A percentile compares a stretch with the other conserved stretches of the same genome.
Conservation (phyloP, 129 eudicot genomes). For the Chrysanthemum makinoi region DNA sequence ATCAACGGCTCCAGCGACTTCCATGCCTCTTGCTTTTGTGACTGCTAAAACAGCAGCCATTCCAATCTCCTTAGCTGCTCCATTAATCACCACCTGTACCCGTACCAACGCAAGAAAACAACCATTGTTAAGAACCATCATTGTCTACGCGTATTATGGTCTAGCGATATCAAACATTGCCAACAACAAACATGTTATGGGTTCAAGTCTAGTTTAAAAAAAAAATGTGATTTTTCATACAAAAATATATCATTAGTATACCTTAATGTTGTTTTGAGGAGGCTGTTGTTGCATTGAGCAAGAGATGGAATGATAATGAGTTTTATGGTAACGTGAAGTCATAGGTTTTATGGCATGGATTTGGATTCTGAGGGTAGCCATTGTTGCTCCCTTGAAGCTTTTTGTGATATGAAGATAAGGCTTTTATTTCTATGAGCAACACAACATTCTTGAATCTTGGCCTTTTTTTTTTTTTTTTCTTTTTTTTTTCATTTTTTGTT, state of each 20-base stretch:
- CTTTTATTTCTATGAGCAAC: background rate
- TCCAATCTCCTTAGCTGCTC: conserved; percentile 93
- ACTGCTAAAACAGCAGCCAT: conserved; percentile 89
- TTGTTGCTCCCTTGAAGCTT: conserved; percentile 8
- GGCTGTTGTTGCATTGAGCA: conserved; percentile 66
- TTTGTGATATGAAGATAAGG: conserved; percentile 22
- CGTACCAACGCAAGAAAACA: too few relatives aligned
- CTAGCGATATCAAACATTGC: too few relatives aligned
- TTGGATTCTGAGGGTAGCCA: conserved; percentile 62
- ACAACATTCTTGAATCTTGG: too few relatives aligned
- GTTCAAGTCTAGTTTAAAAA: too few relatives aligned
- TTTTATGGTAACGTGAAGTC: conserved; percentile 12
- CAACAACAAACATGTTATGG: too few relatives aligned
- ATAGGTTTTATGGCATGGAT: conserved; percentile 31
- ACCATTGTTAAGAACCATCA: background rate
- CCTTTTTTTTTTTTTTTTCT: too few relatives aligned
- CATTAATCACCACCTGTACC: conserved; percentile 67
- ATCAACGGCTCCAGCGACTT: conserved; percentile 84
- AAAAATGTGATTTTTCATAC: too few relatives aligned
- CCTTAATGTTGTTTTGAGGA: conserved; percentile 74
- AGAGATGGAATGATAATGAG: conserved; percentile 31
- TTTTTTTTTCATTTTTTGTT: too few relatives aligned
- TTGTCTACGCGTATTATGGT: background rate
- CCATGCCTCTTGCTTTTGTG: conserved; percentile 89
- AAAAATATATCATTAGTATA: conserved; percentile 2